Percentiles rank a stretch among this genome's conserved stretches.
Conservation (phyloP, 352 stramenopile species). For the Thalassiosira mediterranea region DNA sequence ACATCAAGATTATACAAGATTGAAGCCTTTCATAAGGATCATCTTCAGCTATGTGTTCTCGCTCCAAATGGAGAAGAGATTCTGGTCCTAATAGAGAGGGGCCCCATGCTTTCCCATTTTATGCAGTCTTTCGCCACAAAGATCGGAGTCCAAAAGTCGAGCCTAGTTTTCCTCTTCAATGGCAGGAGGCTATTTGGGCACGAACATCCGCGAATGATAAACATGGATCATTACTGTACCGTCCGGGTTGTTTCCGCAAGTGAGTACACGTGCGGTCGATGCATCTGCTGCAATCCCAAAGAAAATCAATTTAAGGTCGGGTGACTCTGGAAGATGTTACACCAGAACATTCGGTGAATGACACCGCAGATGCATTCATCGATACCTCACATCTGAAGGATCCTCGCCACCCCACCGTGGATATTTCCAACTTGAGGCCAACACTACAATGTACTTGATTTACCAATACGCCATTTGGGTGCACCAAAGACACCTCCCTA, state of each 20-base stretch:
- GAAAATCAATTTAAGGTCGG: neutral
- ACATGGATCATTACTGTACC: constrained; percentile 3
- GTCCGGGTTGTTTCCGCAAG: constrained; percentile 5
- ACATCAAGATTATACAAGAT: neutral
- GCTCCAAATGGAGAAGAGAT: neutral
- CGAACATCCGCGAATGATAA: constrained; percentile 9
- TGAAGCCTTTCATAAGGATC: neutral
- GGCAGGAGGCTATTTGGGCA: constrained; percentile 19
- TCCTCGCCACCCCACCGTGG: too few relatives aligned
- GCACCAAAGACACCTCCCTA: too few relatives aligned
- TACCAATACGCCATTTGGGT: too few relatives aligned
- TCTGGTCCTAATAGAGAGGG: neutral
- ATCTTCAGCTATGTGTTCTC: neutral
- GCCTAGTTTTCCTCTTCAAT: constrained; percentile 11
- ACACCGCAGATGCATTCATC: too few relatives aligned
- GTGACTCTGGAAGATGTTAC: neutral
- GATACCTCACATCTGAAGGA: too few relatives aligned
- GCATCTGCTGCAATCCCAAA: constrained; percentile 11
- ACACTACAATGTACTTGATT: too few relatives aligned
- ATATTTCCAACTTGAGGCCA: too few relatives aligned
- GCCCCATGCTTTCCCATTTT: constrained; percentile 8
- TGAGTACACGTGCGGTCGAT: constrained; percentile 11
- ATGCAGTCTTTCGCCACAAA: constrained; percentile 2
- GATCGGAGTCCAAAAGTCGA: constrained; percentile 11
- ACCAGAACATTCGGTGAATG: neutral